Conservation (phyloP, 345 rosid species). For the Salix purpurea region DNA sequence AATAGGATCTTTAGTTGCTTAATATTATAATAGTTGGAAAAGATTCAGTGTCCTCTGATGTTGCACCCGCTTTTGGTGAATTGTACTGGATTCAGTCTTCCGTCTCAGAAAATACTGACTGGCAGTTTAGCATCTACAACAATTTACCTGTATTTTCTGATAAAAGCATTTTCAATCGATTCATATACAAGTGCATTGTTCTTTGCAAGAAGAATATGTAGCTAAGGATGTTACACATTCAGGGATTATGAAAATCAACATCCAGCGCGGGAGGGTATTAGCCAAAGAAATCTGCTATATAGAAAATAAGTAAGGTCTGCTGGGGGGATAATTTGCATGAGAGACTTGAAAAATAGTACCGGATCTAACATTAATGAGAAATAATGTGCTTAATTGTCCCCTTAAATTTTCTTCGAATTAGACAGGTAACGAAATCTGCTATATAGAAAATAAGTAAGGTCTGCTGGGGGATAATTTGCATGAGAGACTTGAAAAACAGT, state of each 20-base stretch:
- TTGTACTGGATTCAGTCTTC: not conserved
- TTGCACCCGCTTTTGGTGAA: not conserved
- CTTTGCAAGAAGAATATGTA: not conserved
- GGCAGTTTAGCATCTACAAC: not conserved
- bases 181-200: not conserved
- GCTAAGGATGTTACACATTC: not conserved
- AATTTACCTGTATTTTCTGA: not conserved
- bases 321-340: not conserved
- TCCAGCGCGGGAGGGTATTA: not conserved
- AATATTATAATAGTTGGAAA: not conserved
- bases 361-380: not conserved
- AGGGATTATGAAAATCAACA: not conserved
- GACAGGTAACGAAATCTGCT: not conserved
- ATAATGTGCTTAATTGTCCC: not conserved
- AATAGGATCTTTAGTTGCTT: not conserved
- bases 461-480: not conserved
- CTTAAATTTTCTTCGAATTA: not conserved
- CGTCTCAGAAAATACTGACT: not conserved
- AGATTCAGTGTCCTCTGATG: not conserved
- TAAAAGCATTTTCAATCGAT: not conserved
- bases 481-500: not conserved
- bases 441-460: not conserved
- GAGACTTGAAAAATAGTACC: not conserved
- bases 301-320: not conserved
- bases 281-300: not conserved